These are phyloP conservation scores for Brassica carinata DNA, from an alignment of 345 rosid genomes.

Conservation along the genomic window DNA sequence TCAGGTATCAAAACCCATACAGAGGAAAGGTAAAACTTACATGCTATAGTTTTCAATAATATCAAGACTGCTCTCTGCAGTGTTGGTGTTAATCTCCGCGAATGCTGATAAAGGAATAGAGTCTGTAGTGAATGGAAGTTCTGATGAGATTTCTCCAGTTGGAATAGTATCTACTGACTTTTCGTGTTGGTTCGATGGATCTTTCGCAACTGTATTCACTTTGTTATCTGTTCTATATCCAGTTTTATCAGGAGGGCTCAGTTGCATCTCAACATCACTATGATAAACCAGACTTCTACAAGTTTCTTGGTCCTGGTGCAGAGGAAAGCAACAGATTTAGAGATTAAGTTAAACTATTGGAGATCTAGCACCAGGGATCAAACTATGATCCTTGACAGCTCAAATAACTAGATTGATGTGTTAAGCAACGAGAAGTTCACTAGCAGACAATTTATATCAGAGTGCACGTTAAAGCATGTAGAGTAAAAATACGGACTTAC, in stretches of 20 bases:
- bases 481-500: conserved; percentile 47
- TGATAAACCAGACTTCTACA: conserved; percentile 53
- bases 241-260: conserved; percentile 42
- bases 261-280: conserved; percentile 44
- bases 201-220: conserved; percentile 30
- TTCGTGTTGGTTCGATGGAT: conserved; percentile 52
- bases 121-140: conserved; percentile 49
- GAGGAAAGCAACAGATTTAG: conserved; percentile 25
- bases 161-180: conserved; percentile 44
- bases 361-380: conserved; percentile 7
- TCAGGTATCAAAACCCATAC: conserved; percentile 12
- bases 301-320: conserved; percentile 56
- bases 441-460: neutral
- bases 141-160: conserved; percentile 30
- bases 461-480: conserved; percentile 21
- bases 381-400: conserved; percentile 12
- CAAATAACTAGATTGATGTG: conserved; percentile 18
- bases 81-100: conserved; percentile 39
- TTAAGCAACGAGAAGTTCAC: conserved; percentile 10
- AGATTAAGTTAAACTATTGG: neutral
- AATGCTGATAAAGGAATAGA: conserved; percentile 30
- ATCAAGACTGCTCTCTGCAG: conserved; percentile 43
- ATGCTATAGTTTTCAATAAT: conserved; percentile 48
- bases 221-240: conserved; percentile 55
- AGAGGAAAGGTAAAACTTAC: conserved; percentile 47